Evolutionary conservation across 371 early-diverging fungal genomes (phyloP).

Genomic region (Mortierella sp.): DNA sequence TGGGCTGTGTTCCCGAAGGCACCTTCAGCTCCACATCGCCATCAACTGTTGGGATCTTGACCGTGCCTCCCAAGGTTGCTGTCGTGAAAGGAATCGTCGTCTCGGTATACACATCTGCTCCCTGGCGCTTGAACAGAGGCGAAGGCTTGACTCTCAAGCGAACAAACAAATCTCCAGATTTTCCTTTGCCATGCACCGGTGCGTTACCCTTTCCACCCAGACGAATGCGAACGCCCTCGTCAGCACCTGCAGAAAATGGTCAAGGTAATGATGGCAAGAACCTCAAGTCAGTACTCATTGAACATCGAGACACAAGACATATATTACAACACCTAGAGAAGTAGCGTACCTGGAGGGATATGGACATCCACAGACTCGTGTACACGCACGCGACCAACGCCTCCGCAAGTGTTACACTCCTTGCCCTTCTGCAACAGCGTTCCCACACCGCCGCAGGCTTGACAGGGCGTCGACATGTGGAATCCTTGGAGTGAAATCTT

Average conservation of each 20-base stretch:
- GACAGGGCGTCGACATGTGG: constrained; percentile 87
- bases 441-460: constrained; percentile 88
- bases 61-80: constrained; percentile 88
- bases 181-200: constrained; percentile 79
- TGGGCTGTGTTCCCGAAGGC: constrained; percentile 88
- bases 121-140: constrained; percentile 80
- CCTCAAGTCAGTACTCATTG: too few relatives aligned
- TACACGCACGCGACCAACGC: constrained; percentile 82
- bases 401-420: constrained; percentile 82
- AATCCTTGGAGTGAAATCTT: constrained; percentile 75
- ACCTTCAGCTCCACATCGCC: constrained; percentile 93
- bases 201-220: constrained; percentile 87
- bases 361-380: constrained; percentile 76
- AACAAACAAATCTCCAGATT: constrained; percentile 87
- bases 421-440: constrained; percentile 71
- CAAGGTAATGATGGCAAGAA: too few relatives aligned
- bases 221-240: constrained; percentile 79
- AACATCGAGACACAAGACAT: too few relatives aligned
- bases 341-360: constrained; percentile 83
- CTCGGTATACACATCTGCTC: constrained; percentile 78
- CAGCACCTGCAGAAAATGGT: too few relatives aligned
- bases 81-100: constrained; percentile 83
- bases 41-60: constrained; percentile 90
- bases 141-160: constrained; percentile 78
- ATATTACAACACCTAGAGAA: constrained; percentile 5